These are phyloP conservation scores for Clarireedia paspali DNA, from an alignment of 2,329 filamentous ascomycete species.

Conservation along the genomic window DNA sequence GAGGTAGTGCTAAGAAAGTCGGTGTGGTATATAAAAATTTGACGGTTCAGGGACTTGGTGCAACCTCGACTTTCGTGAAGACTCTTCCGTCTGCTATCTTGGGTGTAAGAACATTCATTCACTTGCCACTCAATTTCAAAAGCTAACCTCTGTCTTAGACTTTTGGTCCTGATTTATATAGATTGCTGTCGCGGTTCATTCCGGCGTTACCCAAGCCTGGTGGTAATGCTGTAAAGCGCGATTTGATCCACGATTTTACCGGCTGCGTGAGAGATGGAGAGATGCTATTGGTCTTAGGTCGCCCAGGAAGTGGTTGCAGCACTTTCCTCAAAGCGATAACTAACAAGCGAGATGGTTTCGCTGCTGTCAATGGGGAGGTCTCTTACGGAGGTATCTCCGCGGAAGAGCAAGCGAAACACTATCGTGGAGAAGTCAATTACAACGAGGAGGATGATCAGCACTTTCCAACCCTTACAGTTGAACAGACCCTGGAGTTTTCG, in stretches of 20 bases:
- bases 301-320: constrained; percentile 67
- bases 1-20: constrained; percentile 64
- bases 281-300: constrained; percentile 66
- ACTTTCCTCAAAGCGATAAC: constrained; percentile 71
- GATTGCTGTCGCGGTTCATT: constrained; percentile 38
- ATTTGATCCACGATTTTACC: constrained; percentile 57
- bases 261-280: constrained; percentile 61
- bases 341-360: constrained; percentile 60
- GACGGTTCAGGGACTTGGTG: constrained; percentile 64
- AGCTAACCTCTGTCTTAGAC: constrained; percentile 34
- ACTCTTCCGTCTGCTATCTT: constrained; percentile 68
- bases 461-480: constrained; percentile 66
- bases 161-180: constrained; percentile 74
- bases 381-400: constrained; percentile 66
- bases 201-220: constrained; percentile 21
- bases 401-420: constrained; percentile 57
- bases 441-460: constrained; percentile 72
- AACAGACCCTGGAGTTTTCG: constrained; percentile 70
- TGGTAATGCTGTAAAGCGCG: constrained; percentile 23
- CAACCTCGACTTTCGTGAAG: constrained; percentile 59
- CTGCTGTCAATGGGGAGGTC: constrained; percentile 60
- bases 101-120: constrained; percentile 34
- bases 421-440: constrained; percentile 67
- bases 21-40: constrained; percentile 72
- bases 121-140: background rate